Evolutionary conservation across 2,329 filamentous ascomycete genomes (phyloP), one percentile per base, ranked within the genome.

Genomic region (Penicillium sp.): DNA sequence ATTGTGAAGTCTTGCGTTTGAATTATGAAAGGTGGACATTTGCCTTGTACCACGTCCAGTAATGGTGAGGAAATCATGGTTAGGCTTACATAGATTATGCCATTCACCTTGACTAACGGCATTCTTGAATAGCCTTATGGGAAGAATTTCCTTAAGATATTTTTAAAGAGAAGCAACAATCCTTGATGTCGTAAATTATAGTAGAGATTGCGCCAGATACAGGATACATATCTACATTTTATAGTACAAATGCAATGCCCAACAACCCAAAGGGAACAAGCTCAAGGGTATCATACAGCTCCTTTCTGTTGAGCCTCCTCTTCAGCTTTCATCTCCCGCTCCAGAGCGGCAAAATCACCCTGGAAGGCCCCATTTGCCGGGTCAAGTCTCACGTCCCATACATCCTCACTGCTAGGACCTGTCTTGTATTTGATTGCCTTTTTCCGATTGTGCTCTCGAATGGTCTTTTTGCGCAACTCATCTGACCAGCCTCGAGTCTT

Each of bases 391-490:
- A 87, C 81, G 73, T 88, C 84, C 95, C 95, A 99, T 3, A 99
- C 81, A 79, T 97, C 90, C 78, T 97, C 91, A 76, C 91, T 96
- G 72, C 87, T 96, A 19, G 84, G 84, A 1, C 86, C 86, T 14
- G 80, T 85, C 76, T 81, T 82, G 74, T 91, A 89, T 72, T 87
- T 89, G 62, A 79, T 77, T 39, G 83, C 84, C 74, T 87, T 89
- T 62, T 84, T 81, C 61, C 85, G 81, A 76, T 93, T 91, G 74
- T 88, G 85, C 48, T 86, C 85, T 58, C 81, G 80, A 54, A 96
- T 82, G 65, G 77, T 71, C 61, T 76, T 82, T 58, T 84, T 86
- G 67, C 86, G 85, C 64, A 86, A 78, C 44, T 81, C 76, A 24
- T 84, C 82, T 0, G 81, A 74, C 68, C 86, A 86, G 2, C 83